Percentiles rank a stretch among this genome's conserved stretches.
phyloP scores from a whole-genome alignment of 2,329 filamentous ascomycete species.

The Cercospora sesami region DNA sequence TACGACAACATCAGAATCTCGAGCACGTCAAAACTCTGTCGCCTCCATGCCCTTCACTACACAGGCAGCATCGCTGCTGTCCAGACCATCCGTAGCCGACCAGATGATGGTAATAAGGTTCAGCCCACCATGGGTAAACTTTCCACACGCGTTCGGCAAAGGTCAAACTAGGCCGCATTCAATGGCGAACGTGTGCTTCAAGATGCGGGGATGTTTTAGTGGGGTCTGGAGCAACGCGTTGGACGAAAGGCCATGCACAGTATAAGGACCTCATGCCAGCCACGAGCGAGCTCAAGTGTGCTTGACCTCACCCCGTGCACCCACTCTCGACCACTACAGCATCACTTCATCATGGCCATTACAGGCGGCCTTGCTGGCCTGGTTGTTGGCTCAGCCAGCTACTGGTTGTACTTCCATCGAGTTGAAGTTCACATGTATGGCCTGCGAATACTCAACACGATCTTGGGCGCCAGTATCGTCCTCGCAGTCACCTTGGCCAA shows the following conservation, averaged over 20 bases:
- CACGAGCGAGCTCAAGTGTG: neutral
- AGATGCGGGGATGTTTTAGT: conserved; percentile 13
- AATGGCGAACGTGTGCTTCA: conserved; percentile 8
- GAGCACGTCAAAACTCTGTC: neutral
- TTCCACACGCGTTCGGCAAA: conserved; percentile 21
- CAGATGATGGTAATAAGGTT: conserved; percentile 2
- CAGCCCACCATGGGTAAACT: conserved; percentile 13
- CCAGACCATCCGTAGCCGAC: neutral
- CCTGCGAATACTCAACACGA: conserved; percentile 28
- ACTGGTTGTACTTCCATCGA: conserved; percentile 31
- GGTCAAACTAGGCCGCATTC: conserved; percentile 5
- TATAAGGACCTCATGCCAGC: conserved; percentile 1
- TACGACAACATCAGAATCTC: neutral
- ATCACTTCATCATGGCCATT: conserved; percentile 6
- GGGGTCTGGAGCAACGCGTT: conserved; percentile 4
- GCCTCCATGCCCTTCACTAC: neutral
- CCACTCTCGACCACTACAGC: neutral
- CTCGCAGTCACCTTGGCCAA: conserved; percentile 24
- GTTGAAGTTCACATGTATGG: conserved; percentile 36
- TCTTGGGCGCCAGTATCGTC: conserved; percentile 24
- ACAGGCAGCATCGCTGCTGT: neutral
- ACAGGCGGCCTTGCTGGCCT: conserved; percentile 6
- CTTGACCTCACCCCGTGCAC: neutral
- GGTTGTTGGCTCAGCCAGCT: conserved; percentile 22
- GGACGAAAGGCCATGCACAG: neutral